A percentile compares a stretch with the other conserved stretches of the same genome.
These are phyloP conservation scores for Zygoascus tannicola DNA, from an alignment of 805 yeast species.

Conservation along the genomic window DNA sequence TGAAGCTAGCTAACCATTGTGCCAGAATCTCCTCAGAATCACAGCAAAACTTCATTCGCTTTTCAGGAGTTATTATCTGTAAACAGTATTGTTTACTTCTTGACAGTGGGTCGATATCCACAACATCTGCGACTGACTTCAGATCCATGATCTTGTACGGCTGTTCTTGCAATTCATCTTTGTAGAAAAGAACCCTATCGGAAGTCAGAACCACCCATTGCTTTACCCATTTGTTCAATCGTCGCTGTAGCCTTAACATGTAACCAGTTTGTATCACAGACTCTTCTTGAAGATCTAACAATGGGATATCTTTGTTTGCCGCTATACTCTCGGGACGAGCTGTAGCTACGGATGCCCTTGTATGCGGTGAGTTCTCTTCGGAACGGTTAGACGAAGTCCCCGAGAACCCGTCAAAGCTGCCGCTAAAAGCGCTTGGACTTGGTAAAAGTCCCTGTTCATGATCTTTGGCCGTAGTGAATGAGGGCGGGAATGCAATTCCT, in stretches of 20 bases:
- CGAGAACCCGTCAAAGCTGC: not conserved
- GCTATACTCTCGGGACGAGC: not conserved
- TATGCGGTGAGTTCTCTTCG: not conserved
- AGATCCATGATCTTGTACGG: constrained; percentile 31
- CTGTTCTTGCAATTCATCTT: constrained; percentile 20
- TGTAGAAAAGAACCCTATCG: constrained; percentile 34
- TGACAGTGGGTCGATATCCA: constrained; percentile 42
- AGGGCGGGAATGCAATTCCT: not conserved
- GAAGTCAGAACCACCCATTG: constrained; percentile 38
- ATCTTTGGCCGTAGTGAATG: not conserved
- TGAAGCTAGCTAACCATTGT: constrained; percentile 41
- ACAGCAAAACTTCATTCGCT: constrained; percentile 38
- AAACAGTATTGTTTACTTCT: constrained; percentile 38
- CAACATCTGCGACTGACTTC: constrained; percentile 36
- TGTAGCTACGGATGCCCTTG: not conserved
- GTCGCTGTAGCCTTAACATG: constrained; percentile 32
- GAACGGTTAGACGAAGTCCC: not conserved
- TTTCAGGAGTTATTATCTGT: constrained; percentile 38
- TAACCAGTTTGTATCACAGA: constrained; percentile 34
- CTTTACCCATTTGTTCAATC: constrained; percentile 41
- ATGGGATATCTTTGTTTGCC: not conserved
- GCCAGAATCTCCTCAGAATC: constrained; percentile 38
- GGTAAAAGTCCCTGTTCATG: not conserved
- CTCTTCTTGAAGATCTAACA: constrained; percentile 12
- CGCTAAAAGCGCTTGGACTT: constrained; percentile 3